These are phyloP conservation scores for Tulasnella sp. DNA, from an alignment of 768 basidiomycete genomes.

Conservation along the genomic window DNA sequence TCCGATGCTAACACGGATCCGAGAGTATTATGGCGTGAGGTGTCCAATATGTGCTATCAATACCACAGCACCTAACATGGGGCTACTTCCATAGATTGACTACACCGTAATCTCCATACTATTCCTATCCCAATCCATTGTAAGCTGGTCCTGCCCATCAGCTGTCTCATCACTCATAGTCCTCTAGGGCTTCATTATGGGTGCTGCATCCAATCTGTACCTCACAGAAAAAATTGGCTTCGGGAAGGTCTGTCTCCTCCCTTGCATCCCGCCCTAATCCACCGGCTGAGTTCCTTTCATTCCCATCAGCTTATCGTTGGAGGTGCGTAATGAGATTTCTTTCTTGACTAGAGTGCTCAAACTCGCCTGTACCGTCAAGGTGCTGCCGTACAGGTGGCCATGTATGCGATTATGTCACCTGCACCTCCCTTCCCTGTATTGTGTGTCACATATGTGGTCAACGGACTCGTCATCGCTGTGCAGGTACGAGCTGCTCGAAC, in stretches of 20 bases:
- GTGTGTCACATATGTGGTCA: slow-evolving; percentile 32
- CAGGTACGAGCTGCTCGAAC: slow-evolving; percentile 30
- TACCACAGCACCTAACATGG: too few relatives aligned
- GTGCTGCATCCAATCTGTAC: slow-evolving; percentile 13
- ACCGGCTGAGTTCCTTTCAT: too few relatives aligned
- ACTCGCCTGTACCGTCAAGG: slow-evolving; percentile 9
- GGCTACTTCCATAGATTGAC: not conserved
- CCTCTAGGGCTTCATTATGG: slow-evolving; percentile 16
- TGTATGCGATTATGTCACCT: slow-evolving; percentile 31
- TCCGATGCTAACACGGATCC: slow-evolving; percentile 11
- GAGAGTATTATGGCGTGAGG: slow-evolving; percentile 9
- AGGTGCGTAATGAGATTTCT: not conserved
- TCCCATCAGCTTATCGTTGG: too few relatives aligned
- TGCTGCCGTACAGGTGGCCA: slow-evolving; percentile 30
- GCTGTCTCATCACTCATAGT: not conserved
- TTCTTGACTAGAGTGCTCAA: not conserved
- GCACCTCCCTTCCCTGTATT: slow-evolving; percentile 38
- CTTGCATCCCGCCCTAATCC: too few relatives aligned
- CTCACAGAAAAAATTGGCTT: slow-evolving; percentile 17
- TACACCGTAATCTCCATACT: slow-evolving; percentile 18
- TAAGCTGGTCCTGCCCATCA: not conserved
- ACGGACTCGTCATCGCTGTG: slow-evolving; percentile 36
- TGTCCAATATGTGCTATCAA: too few relatives aligned
- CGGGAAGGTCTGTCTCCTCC: slow-evolving; percentile 13
- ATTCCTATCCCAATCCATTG: slow-evolving; percentile 14